Percentiles rank a stretch among this genome's conserved stretches.
These are phyloP conservation scores for Fusarium devonianum DNA, from an alignment of 2,329 filamentous ascomycete species.

Conservation along the genomic window DNA sequence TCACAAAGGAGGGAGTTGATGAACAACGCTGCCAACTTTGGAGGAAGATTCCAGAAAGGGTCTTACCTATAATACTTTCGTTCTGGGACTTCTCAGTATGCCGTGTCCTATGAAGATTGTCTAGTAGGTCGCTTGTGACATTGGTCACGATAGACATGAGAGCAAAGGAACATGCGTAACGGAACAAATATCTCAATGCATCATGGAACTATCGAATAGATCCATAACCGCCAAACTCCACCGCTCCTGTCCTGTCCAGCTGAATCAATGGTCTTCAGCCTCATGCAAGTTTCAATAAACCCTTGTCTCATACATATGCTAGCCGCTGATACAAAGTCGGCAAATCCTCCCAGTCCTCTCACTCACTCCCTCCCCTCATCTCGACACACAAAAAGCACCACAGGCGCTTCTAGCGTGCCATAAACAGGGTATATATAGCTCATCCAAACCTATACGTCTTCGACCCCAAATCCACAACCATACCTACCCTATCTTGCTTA, in stretches of 20 bases:
- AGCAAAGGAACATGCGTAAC: slow-evolving; percentile 5
- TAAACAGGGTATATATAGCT: slow-evolving; percentile 35
- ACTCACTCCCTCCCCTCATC: slow-evolving; percentile 16
- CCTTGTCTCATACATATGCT: slow-evolving; percentile 35
- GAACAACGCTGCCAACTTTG: slow-evolving; percentile 80
- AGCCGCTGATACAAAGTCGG: slow-evolving; percentile 18
- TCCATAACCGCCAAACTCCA: slow-evolving; percentile 45
- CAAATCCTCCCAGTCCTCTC: slow-evolving; percentile 25
- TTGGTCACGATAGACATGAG: slow-evolving; percentile 8
- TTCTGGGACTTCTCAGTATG: no score
- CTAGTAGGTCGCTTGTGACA: no score
- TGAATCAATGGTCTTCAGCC: slow-evolving; percentile 40
- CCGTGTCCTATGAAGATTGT: no score
- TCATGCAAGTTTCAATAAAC: slow-evolving; percentile 39
- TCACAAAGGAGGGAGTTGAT: slow-evolving; percentile 81
- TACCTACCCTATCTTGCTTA: slow-evolving; percentile 15
- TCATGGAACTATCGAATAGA: slow-evolving; percentile 38
- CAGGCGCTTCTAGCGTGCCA: slow-evolving; percentile 4
- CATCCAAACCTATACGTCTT: slow-evolving; percentile 26
- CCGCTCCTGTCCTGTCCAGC: slow-evolving; percentile 44
- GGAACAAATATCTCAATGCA: slow-evolving; percentile 37
- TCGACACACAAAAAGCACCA: slow-evolving; percentile 4
- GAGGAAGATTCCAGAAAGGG: slow-evolving; percentile 82
- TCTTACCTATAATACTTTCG: slow-evolving; percentile 58
- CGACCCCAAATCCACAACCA: slow-evolving; percentile 13